Evolutionary conservation across 495 filamentous ascomycete species (phyloP).

Genomic region (Neohortaea acidophila): DNA sequence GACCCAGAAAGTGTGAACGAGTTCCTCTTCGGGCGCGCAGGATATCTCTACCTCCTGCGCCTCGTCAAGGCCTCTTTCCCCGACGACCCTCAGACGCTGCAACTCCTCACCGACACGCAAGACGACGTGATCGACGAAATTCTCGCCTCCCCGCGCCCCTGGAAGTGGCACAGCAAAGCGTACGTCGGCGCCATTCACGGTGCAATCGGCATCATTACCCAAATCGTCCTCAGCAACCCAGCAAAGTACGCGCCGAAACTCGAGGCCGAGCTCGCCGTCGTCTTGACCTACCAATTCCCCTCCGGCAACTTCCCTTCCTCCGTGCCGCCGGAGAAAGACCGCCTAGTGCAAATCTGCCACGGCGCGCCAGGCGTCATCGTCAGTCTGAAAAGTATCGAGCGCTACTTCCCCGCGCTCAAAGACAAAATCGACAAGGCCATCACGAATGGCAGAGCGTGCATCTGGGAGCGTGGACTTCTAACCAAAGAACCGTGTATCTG

Average conservation of each 20-base stretch:
- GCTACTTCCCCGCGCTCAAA: constrained; percentile 34
- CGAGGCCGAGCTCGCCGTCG: constrained; percentile 28
- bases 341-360: constrained; percentile 51
- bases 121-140: constrained; percentile 33
- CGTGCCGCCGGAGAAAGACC: constrained; percentile 30
- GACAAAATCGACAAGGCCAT: constrained; percentile 35
- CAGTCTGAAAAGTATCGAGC: constrained; percentile 35
- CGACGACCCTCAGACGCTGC: constrained; percentile 22
- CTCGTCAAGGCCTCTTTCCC: constrained; percentile 27
- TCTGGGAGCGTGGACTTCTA: constrained; percentile 39
- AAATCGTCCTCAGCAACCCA: constrained; percentile 41
- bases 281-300: constrained; percentile 34
- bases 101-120: constrained; percentile 26
- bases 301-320: constrained; percentile 30
- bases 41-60: constrained; percentile 45
- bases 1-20: constrained; percentile 32
- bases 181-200: constrained; percentile 51
- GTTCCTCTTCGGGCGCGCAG: constrained; percentile 45
- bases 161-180: constrained; percentile 43
- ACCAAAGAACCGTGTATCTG: constrained; percentile 49
- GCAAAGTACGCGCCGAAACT: constrained; percentile 26
- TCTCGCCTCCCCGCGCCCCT: constrained; percentile 31
- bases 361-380: constrained; percentile 47
- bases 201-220: constrained; percentile 44
- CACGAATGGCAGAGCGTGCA: constrained; percentile 30